Base-by-base conservation (phyloP, 331 rosid species). In the Arachis monticola region DNA sequence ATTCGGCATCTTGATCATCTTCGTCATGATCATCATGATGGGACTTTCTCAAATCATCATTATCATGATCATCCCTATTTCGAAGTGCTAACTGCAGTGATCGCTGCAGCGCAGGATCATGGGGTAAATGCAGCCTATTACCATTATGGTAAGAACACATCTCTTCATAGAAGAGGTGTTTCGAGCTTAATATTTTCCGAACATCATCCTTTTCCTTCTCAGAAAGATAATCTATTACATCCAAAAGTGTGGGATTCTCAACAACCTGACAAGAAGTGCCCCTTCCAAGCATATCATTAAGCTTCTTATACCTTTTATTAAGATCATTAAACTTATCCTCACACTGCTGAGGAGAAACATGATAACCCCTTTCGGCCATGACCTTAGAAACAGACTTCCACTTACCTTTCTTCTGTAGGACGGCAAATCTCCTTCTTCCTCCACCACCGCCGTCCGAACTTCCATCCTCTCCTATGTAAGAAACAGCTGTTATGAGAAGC, bases 291-390 rank as follows among this genome's bases (percentile, higher is more conserved):
- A 93, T 88, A 57, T 93, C 98, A 69, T 89, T 91, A 53, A 93
- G 97, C 70, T 83, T 89, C 77, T 93, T 91, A 68, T 93, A 93
- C 84, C 98, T 88, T 84, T 93, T 93, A 79, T 91, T 93, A 51
- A 93, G 98, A 77, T 93, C 98, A 76, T 93, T 93, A 78, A 93
- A 91, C 61, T 93, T 93, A 81, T 91, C 98, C 96, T 93, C 98
- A 32, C 98, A 93, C 76, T 93, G 98, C 88, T 93, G 98, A 7
- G 98, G 98, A 1, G 98, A 93, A 67, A 91, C 98, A 77, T 82
- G 94, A 81, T 76, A 82, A 71, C 93, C 86, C 85, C 98, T 93
- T 83, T 93, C 97, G 48, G 96, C 97, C 94, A 93, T 89, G 69
- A 87, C 97, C 84, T 88, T 93, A 53, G 98, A 91, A 64, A 93